phyloP scores from a whole-genome alignment of 2,329 filamentous ascomycete species.

The Hypomyces perniciosus region DNA sequence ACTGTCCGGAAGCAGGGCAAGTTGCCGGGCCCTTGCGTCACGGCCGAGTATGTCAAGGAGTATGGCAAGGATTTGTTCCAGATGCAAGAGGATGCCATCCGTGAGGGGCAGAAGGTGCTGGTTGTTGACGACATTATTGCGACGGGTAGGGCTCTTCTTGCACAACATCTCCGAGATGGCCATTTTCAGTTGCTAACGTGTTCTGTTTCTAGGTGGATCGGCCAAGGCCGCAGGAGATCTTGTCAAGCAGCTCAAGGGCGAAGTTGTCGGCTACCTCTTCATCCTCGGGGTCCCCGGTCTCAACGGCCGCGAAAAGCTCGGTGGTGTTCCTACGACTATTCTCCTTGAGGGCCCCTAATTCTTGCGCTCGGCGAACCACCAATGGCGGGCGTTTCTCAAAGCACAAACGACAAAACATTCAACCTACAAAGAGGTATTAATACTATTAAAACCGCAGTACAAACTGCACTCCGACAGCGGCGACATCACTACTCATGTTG shows the following conservation, averaged over 20 bases:
- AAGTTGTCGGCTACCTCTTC: conserved; percentile 86
- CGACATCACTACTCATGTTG: neutral
- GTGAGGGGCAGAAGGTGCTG: conserved; percentile 80
- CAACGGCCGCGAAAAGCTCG: conserved; percentile 84
- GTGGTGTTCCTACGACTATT: conserved; percentile 69
- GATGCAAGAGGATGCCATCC: conserved; percentile 83
- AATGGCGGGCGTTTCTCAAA: conserved; percentile 3
- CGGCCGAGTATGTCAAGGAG: conserved; percentile 86
- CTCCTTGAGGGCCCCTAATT: conserved; percentile 57
- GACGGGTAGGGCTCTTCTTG: conserved; percentile 60
- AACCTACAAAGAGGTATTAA: too few relatives aligned
- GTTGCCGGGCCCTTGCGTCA: conserved; percentile 82
- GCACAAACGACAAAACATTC: neutral
- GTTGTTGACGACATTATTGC: conserved; percentile 98
- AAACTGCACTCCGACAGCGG: neutral
- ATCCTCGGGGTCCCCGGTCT: conserved; percentile 93
- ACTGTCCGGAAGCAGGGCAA: conserved; percentile 95
- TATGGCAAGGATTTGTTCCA: conserved; percentile 95
- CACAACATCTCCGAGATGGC: too few relatives aligned
- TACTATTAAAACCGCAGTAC: too few relatives aligned
- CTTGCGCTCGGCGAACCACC: conserved; percentile 1
- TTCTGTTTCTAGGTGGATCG: conserved; percentile 67
- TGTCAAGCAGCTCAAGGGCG: conserved; percentile 77
- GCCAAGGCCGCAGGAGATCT: conserved; percentile 82
- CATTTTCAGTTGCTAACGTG: neutral